A percentile compares a stretch with the other conserved stretches of the same genome.
These are phyloP conservation scores for Oryza meridionalis DNA, from an alignment of 176 grass and related monocot genomes.

Conservation along the genomic window DNA sequence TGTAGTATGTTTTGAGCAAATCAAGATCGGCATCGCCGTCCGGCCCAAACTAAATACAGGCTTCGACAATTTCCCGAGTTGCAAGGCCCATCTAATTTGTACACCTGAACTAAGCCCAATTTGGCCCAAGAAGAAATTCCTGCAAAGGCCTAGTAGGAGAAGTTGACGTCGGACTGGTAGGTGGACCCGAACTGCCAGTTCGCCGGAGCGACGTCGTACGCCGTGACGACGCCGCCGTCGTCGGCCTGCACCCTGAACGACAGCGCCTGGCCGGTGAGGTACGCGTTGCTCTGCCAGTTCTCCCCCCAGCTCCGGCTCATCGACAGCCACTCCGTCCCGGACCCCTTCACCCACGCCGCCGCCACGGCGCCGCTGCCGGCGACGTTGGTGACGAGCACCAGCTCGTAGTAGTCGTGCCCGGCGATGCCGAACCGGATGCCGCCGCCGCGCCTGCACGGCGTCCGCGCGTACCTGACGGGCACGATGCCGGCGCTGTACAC, in stretches of 20 bases:
- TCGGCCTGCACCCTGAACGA: conserved; percentile 62
- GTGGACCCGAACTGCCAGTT: conserved; percentile 59
- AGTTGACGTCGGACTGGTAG: conserved; percentile 37
- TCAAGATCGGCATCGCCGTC: neutral
- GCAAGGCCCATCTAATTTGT: neutral
- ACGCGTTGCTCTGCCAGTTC: conserved; percentile 61
- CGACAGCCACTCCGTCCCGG: conserved; percentile 39
- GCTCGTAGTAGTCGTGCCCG: conserved; percentile 55
- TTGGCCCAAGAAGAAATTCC: neutral
- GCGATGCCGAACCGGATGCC: conserved; percentile 51
- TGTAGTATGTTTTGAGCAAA: too few species aligned
- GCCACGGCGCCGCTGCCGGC: conserved; percentile 56
- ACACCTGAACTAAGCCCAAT: neutral
- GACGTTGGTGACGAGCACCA: conserved; percentile 55
- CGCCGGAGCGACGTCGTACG: conserved; percentile 44
- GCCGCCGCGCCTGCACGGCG: conserved; percentile 28
- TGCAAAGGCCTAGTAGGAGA: neutral
- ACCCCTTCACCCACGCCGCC: conserved; percentile 48
- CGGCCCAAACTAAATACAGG: neutral
- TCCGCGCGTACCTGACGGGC: conserved; percentile 33
- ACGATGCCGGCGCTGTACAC: conserved; percentile 32
- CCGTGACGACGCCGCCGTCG: conserved; percentile 29
- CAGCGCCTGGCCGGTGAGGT: conserved; percentile 50
- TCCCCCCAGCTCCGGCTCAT: conserved; percentile 70
- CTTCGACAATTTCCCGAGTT: neutral